Evolutionary conservation across 345 rosid genomes (phyloP).

Genomic region (Salix udensis): DNA sequence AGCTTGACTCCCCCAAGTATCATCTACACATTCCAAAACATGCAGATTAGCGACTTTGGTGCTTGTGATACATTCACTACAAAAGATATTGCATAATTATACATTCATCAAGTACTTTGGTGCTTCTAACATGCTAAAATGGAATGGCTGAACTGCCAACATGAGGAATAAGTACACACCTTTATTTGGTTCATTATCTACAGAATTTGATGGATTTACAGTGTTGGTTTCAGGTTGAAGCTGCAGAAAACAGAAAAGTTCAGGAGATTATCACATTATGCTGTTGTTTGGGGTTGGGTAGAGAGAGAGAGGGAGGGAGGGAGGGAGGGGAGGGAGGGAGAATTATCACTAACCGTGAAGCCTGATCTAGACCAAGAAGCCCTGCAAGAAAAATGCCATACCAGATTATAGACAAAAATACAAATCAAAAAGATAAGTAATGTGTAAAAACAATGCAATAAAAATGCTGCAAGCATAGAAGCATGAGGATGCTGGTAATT

Average conservation of each 20-base stretch:
- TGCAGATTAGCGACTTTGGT: neutral
- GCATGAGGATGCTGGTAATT: too few relatives aligned
- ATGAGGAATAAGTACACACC: constrained; percentile 19
- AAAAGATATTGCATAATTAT: neutral
- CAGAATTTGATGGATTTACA: constrained; percentile 20
- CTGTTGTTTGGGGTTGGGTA: too few relatives aligned
- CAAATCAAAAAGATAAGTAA: neutral
- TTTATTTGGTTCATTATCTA: constrained; percentile 15
- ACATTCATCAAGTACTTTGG: too few relatives aligned
- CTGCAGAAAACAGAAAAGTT: constrained; percentile 17
- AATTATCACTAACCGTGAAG: constrained; percentile 25
- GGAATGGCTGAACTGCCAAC: neutral
- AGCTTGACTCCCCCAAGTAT: constrained; percentile 41
- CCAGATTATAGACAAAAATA: constrained; percentile 7
- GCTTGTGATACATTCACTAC: neutral
- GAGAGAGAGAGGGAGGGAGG: neutral
- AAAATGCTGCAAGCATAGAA: neutral
- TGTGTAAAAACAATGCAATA: neutral
- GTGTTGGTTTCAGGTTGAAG: constrained; percentile 25
- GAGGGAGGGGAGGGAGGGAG: neutral
- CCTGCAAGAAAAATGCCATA: constrained; percentile 31
- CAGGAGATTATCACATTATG: neutral
- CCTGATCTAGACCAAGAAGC: constrained; percentile 48
- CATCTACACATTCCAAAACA: constrained; percentile 21
- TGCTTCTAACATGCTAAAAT: too few relatives aligned